Evolutionary conservation across 352 stramenopile species (phyloP), one percentile per base, ranked within the genome.

Genomic region (Aphanomyces stellatus): DNA sequence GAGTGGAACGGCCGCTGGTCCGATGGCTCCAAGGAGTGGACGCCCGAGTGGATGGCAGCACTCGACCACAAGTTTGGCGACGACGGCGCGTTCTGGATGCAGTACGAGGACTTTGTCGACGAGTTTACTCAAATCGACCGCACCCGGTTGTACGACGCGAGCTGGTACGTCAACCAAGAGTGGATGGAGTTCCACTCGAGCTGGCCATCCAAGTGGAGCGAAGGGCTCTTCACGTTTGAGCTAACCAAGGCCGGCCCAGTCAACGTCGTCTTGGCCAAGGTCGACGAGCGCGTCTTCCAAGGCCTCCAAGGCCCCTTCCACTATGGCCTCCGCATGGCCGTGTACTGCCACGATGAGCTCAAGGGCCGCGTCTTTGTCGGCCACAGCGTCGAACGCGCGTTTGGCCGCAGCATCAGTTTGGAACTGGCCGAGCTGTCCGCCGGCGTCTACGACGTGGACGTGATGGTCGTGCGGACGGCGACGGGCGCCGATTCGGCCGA

Each of bases 81-180:
- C 69, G 79, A 89, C 49, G 79, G 80, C 10, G 71, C 76, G 19
- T 89, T 88, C 65, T 89, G 79, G 76, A 89, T 89, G 74, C 66
- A 46, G 27, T 88, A 77, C 68, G 68, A 76, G 10, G 72, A 80
- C 53, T 78, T 78, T 33, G 55, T 80, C 40, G 65, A 71, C 15
- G 72, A 66, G 28, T 80, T 80, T 48, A 78, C 70, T 19, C 31
- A 70, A 6, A 51, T 78, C 10, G 72, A 80, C 46, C 72, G 72
- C 68, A 81, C 74, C 59, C 71, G 74, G 27, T 65, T 81, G 40
- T 81, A 75, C 56, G 69, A 71, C 24, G 51, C 59, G n/a, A 70
- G 75, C 41, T 81, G 74, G 74, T 76, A 57, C 1, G 57, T 81
- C 17, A 69, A 71, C 51, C 74, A 81, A 49, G 64, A 46, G 41